Percentiles rank a stretch among this genome's conserved stretches.
Evolutionary conservation across 2,329 filamentous ascomycete genomes (phyloP).

Genomic region (Gaeumannomyces tritici): DNA sequence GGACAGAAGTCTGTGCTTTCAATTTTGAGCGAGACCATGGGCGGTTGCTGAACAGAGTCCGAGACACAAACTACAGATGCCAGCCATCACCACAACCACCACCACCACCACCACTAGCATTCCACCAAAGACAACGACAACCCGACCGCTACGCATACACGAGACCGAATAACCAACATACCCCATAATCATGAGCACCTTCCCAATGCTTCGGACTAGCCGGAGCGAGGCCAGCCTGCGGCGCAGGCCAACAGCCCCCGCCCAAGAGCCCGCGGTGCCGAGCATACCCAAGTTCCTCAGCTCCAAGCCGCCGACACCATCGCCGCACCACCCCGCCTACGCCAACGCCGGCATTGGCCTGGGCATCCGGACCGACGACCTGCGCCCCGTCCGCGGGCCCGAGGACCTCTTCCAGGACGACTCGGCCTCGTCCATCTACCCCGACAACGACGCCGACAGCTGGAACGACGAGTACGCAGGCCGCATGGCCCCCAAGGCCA

Average conservation of each 20-base stretch:
- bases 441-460: neutral
- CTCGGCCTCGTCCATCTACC: neutral
- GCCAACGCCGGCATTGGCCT: neutral
- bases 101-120: neutral
- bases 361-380: neutral
- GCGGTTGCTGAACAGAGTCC: neutral
- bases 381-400: neutral
- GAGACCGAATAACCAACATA: no score
- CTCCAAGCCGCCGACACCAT: neutral
- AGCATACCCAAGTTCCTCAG: neutral
- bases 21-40: no score
- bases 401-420: neutral
- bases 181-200: neutral
- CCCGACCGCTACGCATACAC: no score
- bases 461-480: neutral
- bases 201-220: neutral
- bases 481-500: neutral
- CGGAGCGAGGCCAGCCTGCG: slow-evolving; percentile 3
- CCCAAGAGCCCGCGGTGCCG: neutral
- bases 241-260: neutral
- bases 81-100: neutral
- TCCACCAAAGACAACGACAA: neutral
- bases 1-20: neutral
- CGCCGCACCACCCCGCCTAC: neutral
- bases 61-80: neutral